Evolutionary conservation across 352 stramenopile genomes (phyloP).

Genomic region (Globisporangium apiculatum): DNA sequence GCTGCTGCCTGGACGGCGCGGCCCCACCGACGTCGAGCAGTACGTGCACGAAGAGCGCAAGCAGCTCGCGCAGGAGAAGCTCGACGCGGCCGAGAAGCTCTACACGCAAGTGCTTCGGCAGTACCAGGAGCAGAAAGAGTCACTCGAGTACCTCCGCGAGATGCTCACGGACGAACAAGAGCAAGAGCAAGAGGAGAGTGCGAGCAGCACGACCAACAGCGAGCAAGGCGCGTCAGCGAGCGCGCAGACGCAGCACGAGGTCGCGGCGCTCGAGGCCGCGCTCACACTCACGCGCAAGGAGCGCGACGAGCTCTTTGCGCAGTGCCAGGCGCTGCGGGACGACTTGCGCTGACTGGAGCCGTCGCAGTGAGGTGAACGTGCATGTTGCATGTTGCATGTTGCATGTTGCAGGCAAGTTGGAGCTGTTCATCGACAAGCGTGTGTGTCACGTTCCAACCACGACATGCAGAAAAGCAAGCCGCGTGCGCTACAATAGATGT

Average conservation of each 20-base stretch:
- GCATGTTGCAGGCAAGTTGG: too few relatives aligned
- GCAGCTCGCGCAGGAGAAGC: slow-evolving; percentile 47
- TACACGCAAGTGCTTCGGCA: slow-evolving; percentile 67
- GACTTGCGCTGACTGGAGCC: slow-evolving; percentile 25
- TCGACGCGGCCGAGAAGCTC: slow-evolving; percentile 64
- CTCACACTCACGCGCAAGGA: slow-evolving; percentile 35
- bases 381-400: too few relatives aligned
- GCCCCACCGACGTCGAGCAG: slow-evolving; percentile 17
- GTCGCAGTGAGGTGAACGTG: too few relatives aligned
- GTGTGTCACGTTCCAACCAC: too few relatives aligned
- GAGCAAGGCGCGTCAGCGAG: slow-evolving; percentile 9
- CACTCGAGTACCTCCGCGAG: slow-evolving; percentile 53
- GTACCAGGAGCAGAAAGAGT: slow-evolving; percentile 54
- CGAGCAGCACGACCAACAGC: neutral
- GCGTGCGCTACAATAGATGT: neutral
- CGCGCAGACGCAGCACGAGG: slow-evolving; percentile 17
- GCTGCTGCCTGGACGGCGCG: slow-evolving; percentile 17
- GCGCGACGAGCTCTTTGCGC: slow-evolving; percentile 52
- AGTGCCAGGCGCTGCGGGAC: slow-evolving; percentile 50
- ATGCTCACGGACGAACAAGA: slow-evolving; percentile 48
- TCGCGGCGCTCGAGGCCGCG: slow-evolving; percentile 16
- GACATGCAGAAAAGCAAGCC: too few relatives aligned
- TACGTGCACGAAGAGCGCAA: slow-evolving; percentile 29
- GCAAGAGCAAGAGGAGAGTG: slow-evolving; percentile 15
- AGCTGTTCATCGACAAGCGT: too few relatives aligned